Base-by-base conservation (phyloP, 257 asterid species). In the Plantago ovata region DNA sequence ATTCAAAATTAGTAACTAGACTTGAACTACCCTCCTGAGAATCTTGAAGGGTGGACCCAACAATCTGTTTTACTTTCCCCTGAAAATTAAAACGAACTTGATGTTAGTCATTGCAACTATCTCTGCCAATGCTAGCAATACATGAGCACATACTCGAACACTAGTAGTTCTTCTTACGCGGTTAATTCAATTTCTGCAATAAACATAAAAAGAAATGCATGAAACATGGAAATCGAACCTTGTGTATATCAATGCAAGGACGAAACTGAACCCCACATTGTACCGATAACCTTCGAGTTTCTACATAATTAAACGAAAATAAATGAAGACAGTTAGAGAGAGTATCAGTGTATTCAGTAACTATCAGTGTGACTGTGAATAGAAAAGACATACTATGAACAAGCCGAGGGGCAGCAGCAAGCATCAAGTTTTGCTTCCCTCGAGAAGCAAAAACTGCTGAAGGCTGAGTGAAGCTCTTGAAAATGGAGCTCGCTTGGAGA, bases 31-130 rank as follows among this genome's bases (percentile, higher is more conserved):
- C 95, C 60, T 79, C 94, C 69, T 77, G 77, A 36, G 83, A 53
- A 80, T 92, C 96, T 62, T 52, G 77, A 69, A 93, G 97, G 60
- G 98, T 93, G 68, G 98, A 86, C 53, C 98, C 98, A 70, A 93
- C 97, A 71, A 93, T 93, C 76, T 89, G 98, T 77, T 89, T 89
- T 74, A 93, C 98, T 81, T 84, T 93, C 28, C 98, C 98, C 98
- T 93, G 82, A 70, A 72, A 71, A 13, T 47, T 19, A 23, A 23
- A 50, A 55, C 2, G 13, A 41, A 12, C 13, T 9, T 20, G 53
- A n/a, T 43, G 45, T 70, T 28, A 58, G 58, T 55, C 65, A 55
- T 61, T 51, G 67, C 20, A 53, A 38, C n/a, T n/a, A n/a, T n/a
- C n/a, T n/a, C n/a, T n/a, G n/a, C n/a, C n/a, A n/a, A n/a, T n/a